These are phyloP conservation scores for Dalbergia cochinchinensis DNA, from an alignment of 306 rosid species.

Conservation along the genomic window DNA sequence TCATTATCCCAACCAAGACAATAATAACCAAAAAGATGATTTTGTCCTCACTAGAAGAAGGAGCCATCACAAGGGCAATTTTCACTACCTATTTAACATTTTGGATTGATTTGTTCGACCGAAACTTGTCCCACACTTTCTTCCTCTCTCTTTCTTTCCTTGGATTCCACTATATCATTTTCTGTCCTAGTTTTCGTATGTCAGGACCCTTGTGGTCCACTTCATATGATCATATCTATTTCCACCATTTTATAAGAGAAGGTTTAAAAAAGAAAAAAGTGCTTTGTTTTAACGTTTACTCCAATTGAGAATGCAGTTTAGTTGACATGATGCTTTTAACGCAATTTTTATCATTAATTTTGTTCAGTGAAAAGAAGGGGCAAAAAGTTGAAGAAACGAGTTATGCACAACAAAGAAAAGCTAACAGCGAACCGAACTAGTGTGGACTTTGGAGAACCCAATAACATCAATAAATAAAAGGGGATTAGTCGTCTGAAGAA, in stretches of 20 bases:
- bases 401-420: no score
- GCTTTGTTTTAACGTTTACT: constrained; percentile 41
- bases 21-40: constrained; percentile 12
- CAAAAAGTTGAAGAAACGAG: no score
- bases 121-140: constrained; percentile 10
- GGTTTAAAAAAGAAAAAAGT: not conserved
- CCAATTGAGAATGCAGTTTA: constrained; percentile 28
- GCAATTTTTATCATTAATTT: no score
- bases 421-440: no score
- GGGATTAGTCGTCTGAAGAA: no score
- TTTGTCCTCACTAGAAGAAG: constrained; percentile 1
- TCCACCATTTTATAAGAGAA: constrained; percentile 1
- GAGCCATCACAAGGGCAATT: not conserved
- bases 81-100: not conserved
- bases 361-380: no score
- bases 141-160: not conserved
- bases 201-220: constrained; percentile 18
- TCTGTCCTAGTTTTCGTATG: not conserved
- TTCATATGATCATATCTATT: constrained; percentile 29
- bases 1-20: constrained; percentile 4
- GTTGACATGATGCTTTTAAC: not conserved
- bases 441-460: no score
- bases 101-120: not conserved
- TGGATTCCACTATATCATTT: not conserved
- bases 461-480: not conserved